Conservation (phyloP, 2,329 filamentous ascomycete genomes). For the Claviceps sorghi region DNA sequence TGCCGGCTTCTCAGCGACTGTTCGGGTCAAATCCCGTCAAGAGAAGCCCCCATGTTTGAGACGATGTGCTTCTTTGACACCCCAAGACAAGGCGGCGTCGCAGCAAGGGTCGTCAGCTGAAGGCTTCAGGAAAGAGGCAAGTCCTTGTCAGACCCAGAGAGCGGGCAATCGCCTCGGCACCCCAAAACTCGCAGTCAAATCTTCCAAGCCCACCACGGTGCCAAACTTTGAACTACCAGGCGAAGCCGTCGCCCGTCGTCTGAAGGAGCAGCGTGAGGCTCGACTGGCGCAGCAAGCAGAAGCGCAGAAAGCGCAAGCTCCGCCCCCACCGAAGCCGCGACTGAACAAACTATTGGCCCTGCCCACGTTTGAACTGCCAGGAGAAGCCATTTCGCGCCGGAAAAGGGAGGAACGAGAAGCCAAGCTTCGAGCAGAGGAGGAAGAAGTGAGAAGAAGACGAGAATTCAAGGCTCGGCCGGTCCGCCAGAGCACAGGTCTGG, state of each 20-base stretch:
- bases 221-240: constrained; percentile 48
- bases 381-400: constrained; percentile 42
- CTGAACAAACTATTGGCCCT: constrained; percentile 37
- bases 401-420: constrained; percentile 43
- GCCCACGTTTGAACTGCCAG: constrained; percentile 47
- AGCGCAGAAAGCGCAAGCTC: constrained; percentile 16
- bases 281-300: constrained; percentile 27
- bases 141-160: constrained; percentile 11
- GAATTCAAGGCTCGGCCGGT: constrained; percentile 50
- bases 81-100: constrained; percentile 16
- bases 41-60: constrained; percentile 25
- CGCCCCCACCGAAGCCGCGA: constrained; percentile 30
- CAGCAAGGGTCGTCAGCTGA: constrained; percentile 5
- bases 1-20: constrained; percentile 22
- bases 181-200: constrained; percentile 35
- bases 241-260: constrained; percentile 41
- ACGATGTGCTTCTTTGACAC: constrained; percentile 26
- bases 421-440: constrained; percentile 40
- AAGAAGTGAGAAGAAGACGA: constrained; percentile 43
- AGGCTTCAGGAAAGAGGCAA: constrained; percentile 6
- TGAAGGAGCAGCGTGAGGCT: constrained; percentile 45
- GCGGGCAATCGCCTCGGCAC: constrained; percentile 6
- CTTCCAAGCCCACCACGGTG: constrained; percentile 38
- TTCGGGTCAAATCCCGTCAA: constrained; percentile 26
- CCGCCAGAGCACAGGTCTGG: constrained; percentile 27